These are phyloP conservation scores for Rhododendron henanense DNA, from an alignment of 148 eudicot genomes.

Conservation along the genomic window DNA sequence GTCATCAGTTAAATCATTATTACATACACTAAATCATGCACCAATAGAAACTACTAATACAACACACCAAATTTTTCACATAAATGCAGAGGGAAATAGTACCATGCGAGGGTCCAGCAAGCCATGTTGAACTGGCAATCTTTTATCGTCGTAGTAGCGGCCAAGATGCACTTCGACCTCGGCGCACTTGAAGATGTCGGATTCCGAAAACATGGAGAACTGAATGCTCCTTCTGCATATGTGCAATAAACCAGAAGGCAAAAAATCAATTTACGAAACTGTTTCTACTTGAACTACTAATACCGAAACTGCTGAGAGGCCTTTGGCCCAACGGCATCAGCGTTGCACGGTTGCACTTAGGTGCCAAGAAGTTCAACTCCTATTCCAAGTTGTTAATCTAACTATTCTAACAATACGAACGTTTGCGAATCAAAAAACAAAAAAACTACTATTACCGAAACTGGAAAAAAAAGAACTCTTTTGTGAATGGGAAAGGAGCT, in stretches of 20 bases:
- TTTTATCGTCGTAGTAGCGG: constrained; percentile 39
- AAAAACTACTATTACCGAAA: neutral
- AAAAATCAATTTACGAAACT: neutral
- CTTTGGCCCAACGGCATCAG: neutral
- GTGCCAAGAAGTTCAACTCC: neutral
- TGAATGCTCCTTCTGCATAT: constrained; percentile 60
- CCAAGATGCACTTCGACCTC: constrained; percentile 62
- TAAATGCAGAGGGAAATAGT: constrained; percentile 15
- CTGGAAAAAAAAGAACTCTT: neutral
- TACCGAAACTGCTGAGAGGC: neutral
- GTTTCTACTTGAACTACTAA: neutral
- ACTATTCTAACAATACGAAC: neutral
- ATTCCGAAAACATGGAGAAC: constrained; percentile 56
- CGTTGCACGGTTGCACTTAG: neutral
- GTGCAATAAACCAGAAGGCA: neutral
- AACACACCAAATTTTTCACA: neutral
- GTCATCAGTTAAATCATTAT: neutral
- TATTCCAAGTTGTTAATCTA: neutral
- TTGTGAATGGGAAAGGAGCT: neutral
- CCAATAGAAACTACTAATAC: neutral
- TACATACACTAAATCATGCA: neutral
- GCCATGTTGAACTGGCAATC: constrained; percentile 55
- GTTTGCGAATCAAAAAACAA: too few species aligned
- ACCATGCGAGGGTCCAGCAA: constrained; percentile 88
- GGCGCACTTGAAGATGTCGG: constrained; percentile 47